Base-by-base conservation (phyloP, 1,284 basidiomycete species). In the Lignosus rhinocerotis region DNA sequence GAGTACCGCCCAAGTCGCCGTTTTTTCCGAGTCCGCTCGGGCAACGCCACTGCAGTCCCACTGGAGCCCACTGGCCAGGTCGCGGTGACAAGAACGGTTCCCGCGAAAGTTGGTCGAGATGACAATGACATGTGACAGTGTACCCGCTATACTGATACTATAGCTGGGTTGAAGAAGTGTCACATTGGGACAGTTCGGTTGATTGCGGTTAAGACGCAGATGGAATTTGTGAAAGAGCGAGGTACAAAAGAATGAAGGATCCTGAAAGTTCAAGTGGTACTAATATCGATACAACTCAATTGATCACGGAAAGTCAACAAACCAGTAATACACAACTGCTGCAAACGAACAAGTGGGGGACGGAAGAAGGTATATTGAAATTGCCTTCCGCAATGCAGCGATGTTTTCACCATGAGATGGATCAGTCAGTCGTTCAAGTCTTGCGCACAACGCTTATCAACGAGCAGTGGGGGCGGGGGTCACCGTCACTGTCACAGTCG, bases 401-500 rank as follows among this genome's bases (percentile, higher is more conserved):
- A 59, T 31, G 38, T 55, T 39, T 42, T 61, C 57, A 59, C 55
- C 59, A 57, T 49, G 47, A 17, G 41, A 19, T n/a, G 33, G 38
- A 33, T 10, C 19, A 25, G 56, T 58, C 56, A 9, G 25, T 47
- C 41, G 41, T 55, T 51, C 34, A 50, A 47, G n/a, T n/a, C n/a
- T n/a, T n/a, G n/a, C n/a, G n/a, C n/a, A 42, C 38, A 31, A 25
- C 3, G 42, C 38, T 58, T 21, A 60, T 17, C 56, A 49, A 21
- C 59, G 53, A 1, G 55, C 62, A 16, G 62, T 59, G 30, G 59
- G 32, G 16, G 59, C 30, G 17, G 59, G 54, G 32, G 62, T 58
- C 14, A 63, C 54, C 9, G 62, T 63, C 32, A 63, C 56, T 1
- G 59, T 60, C 1, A 63, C 62, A 8, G 62, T 63, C 12, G 56